phyloP scores from a whole-genome alignment of 768 basidiomycete species.

The Leccinum barrowsii region DNA sequence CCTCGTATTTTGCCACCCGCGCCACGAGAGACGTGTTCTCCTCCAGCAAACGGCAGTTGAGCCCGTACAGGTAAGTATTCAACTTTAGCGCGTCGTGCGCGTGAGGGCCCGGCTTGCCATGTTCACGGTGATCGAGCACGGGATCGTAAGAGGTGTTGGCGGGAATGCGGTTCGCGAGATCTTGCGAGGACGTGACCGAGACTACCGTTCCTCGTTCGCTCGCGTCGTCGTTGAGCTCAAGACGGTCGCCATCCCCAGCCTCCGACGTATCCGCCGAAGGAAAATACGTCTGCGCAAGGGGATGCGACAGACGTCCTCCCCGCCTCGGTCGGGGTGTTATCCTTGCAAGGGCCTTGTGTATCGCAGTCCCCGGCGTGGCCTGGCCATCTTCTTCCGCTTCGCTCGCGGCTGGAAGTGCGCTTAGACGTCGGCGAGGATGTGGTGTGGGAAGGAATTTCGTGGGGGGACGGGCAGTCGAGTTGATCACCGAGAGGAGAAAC shows the following conservation, averaged over 20 bases:
- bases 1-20: slow-evolving; percentile 52
- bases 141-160: slow-evolving; percentile 90
- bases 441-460: slow-evolving; percentile 43
- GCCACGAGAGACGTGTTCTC: slow-evolving; percentile 72
- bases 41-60: slow-evolving; percentile 79
- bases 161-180: slow-evolving; percentile 72
- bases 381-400: slow-evolving; percentile 32
- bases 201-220: slow-evolving; percentile 65
- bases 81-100: slow-evolving; percentile 86
- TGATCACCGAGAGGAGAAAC: slow-evolving; percentile 80
- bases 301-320: slow-evolving; percentile 55
- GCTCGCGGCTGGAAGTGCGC: slow-evolving; percentile 55
- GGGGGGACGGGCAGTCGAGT: slow-evolving; percentile 74
- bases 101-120: slow-evolving; percentile 70
- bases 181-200: slow-evolving; percentile 85
- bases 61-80: slow-evolving; percentile 80
- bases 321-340: slow-evolving; percentile 61
- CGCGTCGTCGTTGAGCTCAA: slow-evolving; percentile 38
- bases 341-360: slow-evolving; percentile 57
- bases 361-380: slow-evolving; percentile 32
- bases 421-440: slow-evolving; percentile 46
- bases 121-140: slow-evolving; percentile 67
- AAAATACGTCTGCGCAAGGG: slow-evolving; percentile 51
- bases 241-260: too few species aligned
- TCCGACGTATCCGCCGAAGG: too few species aligned